These are phyloP conservation scores for Helichrysum umbraculigerum DNA, from an alignment of 129 eudicot species.

Conservation along the genomic window DNA sequence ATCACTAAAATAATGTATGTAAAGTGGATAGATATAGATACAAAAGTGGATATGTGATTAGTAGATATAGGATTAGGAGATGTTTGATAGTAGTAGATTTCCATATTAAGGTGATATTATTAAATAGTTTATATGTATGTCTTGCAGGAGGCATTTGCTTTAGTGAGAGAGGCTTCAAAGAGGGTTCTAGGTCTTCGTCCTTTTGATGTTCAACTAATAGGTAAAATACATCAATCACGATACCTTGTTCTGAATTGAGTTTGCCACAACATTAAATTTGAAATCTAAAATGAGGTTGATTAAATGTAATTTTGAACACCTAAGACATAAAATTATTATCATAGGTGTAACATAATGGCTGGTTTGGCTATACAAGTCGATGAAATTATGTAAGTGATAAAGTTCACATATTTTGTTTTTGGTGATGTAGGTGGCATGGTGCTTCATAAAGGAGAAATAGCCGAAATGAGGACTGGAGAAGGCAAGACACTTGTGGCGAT, in stretches of 20 bases:
- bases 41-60: neutral
- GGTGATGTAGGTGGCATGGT: slow-evolving; percentile 87
- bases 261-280: no score
- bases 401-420: neutral
- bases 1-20: neutral
- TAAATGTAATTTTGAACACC: slow-evolving; percentile 19
- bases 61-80: neutral
- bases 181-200: slow-evolving; percentile 98
- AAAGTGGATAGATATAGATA: neutral
- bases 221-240: slow-evolving; percentile 31
- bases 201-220: slow-evolving; percentile 92
- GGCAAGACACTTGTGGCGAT: slow-evolving; percentile 98
- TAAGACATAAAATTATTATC: neutral
- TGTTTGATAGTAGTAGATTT: neutral
- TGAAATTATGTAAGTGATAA: slow-evolving; percentile 8
- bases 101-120: neutral
- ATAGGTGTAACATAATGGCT: neutral
- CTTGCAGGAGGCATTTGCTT: slow-evolving; percentile 95
- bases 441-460: slow-evolving; percentile 97
- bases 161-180: slow-evolving; percentile 92
- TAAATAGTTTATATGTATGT: neutral
- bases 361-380: neutral
- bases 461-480: slow-evolving; percentile 99
- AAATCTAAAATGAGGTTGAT: neutral
- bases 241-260: neutral